phyloP scores from a whole-genome alignment of 805 yeast species.

The Blastobotrys robertii region DNA sequence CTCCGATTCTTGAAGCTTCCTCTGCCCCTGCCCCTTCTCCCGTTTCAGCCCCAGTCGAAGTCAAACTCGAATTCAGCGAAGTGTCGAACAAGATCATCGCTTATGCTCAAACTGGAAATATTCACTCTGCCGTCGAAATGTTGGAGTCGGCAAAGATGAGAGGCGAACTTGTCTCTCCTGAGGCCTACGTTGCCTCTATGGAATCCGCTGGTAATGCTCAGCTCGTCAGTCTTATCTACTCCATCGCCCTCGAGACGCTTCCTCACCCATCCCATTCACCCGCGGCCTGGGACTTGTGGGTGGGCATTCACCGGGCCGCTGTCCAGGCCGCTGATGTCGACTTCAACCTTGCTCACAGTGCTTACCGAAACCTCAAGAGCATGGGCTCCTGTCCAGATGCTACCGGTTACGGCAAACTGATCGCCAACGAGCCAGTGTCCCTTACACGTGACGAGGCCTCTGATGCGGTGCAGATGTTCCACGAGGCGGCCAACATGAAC shows the following conservation, averaged over 20 bases:
- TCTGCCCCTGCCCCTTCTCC: conserved; percentile 4
- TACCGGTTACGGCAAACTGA: conserved; percentile 27
- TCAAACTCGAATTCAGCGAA: conserved; percentile 5
- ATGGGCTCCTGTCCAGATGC: conserved; percentile 27
- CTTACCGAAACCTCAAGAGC: conserved; percentile 19
- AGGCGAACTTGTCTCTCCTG: conserved; percentile 10
- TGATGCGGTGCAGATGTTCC: conserved; percentile 24
- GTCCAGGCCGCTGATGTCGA: conserved; percentile 21
- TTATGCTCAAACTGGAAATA: conserved; percentile 10
- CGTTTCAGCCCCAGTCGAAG: conserved; percentile 3
- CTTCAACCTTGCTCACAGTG: conserved; percentile 17
- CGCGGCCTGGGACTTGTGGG: conserved; percentile 21
- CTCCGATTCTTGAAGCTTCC: not conserved
- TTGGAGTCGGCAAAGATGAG: conserved; percentile 11
- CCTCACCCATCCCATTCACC: conserved; percentile 15
- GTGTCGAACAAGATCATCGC: conserved; percentile 13
- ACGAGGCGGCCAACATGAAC: conserved; percentile 22
- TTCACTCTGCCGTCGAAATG: conserved; percentile 8
- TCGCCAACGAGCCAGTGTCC: conserved; percentile 19
- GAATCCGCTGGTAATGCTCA: conserved; percentile 10
- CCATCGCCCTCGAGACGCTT: conserved; percentile 8
- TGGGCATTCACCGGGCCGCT: conserved; percentile 20
- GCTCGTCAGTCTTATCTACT: conserved; percentile 7
- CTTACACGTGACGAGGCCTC: conserved; percentile 24
- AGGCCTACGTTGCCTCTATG: conserved; percentile 14